Evolutionary conservation across 1,284 basidiomycete species (phyloP).

Genomic region (Marasmius tenuissimus): DNA sequence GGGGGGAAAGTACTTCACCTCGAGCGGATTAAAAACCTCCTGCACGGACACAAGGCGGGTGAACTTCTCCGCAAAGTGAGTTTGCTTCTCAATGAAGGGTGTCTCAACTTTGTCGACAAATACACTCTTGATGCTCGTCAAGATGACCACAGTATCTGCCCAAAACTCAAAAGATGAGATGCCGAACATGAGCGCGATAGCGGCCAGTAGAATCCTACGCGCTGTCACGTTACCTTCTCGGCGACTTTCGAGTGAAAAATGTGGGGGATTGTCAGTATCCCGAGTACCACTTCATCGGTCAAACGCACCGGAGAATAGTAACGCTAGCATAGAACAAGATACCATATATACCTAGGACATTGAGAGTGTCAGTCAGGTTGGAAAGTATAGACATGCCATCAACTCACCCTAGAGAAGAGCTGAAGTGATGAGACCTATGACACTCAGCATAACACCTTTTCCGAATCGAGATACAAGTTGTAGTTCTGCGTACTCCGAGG

Average conservation of each 20-base stretch:
- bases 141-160: not conserved
- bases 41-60: not conserved
- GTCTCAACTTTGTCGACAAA: not conserved
- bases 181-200: not conserved
- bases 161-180: not conserved
- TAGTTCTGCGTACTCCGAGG: no score
- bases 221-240: not conserved
- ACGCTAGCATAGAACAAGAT: no score
- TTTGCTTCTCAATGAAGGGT: not conserved
- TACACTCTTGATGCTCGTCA: not conserved
- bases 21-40: not conserved
- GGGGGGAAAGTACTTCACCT: not conserved
- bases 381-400: no score
- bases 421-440: no score
- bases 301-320: no score
- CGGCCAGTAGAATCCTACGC: not conserved
- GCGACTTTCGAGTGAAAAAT: not conserved
- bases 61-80: not conserved
- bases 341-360: no score
- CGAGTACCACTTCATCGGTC: no score
- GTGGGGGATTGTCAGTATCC: no score
- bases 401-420: no score
- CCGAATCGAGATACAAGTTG: no score
- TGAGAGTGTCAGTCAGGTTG: no score
- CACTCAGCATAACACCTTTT: no score